Base-by-base conservation (phyloP, 2,329 filamentous ascomycete genomes). In the Penicillium sp. region DNA sequence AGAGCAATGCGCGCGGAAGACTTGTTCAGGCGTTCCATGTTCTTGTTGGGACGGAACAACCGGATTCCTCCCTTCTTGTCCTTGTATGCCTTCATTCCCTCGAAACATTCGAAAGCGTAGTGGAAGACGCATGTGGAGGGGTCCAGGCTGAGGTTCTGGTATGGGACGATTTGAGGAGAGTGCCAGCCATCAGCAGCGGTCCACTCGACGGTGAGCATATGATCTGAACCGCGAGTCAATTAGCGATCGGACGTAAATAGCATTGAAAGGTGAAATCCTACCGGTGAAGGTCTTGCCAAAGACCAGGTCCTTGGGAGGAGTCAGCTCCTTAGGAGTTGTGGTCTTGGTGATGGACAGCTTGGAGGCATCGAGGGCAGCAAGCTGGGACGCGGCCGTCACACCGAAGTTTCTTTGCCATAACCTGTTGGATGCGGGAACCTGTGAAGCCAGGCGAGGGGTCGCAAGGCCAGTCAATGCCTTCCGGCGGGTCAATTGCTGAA, bases 61-160 rank as follows among this genome's bases (percentile, higher is more conserved):
- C 94, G 89, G 69, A 97, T 86, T 61, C 88, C 81, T 70, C 92
- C 92, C 46, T 86, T 76, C 71, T 85, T 87, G 81, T 96, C 92
- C 79, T 94, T 96, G 85, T 99, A 99, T 62, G 95, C 95, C 83
- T 99, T 99, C 93, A 98, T 97, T 70, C 95, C 95, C 83, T 99
- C 95, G 79, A 99, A 99, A 78, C 91, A 95, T 79, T 96, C 92
- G 75, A 98, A 98, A 52, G 92, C 95, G 80, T 99, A 99, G 85
- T 99, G 95, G 81, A 99, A 94, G 65, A 98, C 95, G 81, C 93
- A 98, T 37, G 92, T 95, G 46, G 95, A 92, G 28, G 95, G 95
- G 78, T 98, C 95, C 71, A 99, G 89, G 49, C 91, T 94, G 70
- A 99, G 91, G 81, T 97, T 97, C 80, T 97, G 93, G 83, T 98